Evolutionary conservation across 495 filamentous ascomycete species (phyloP).

Genomic region (Penicillium pulvis): DNA sequence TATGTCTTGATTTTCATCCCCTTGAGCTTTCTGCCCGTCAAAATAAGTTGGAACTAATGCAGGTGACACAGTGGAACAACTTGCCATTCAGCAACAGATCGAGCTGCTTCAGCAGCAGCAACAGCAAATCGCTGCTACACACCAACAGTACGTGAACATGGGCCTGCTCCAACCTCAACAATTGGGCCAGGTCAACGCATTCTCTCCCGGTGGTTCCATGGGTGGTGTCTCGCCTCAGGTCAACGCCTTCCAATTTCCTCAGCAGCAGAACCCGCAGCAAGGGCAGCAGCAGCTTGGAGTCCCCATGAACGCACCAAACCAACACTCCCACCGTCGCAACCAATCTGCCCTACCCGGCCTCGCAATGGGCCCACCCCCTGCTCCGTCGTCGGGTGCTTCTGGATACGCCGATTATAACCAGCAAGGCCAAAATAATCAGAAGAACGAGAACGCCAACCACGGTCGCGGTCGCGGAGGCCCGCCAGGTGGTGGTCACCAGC

Average conservation of each 20-base stretch:
- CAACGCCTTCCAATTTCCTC: conserved; percentile 87
- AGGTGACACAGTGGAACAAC: conserved; percentile 79
- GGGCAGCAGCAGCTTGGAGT: conserved; percentile 72
- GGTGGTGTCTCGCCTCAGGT: conserved; percentile 79
- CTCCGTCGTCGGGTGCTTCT: conserved; percentile 92
- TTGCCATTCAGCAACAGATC: conserved; percentile 98
- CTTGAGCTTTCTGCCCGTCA: conserved; percentile 8
- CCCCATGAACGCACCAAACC: conserved; percentile 76
- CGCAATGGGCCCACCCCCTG: conserved; percentile 85
- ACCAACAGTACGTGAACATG: conserved; percentile 98
- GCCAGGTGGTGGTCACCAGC: conserved; percentile 78
- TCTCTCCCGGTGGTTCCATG: conserved; percentile 65
- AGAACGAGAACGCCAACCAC: conserved; percentile 67
- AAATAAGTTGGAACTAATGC: background rate
- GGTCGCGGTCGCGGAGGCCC: conserved; percentile 80
- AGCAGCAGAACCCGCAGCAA: conserved; percentile 70
- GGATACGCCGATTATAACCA: conserved; percentile 82
- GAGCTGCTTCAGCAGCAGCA: conserved; percentile 97
- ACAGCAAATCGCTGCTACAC: conserved; percentile 93
- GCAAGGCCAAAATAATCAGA: conserved; percentile 58
- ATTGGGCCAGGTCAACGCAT: conserved; percentile 64
- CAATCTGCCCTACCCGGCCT: conserved; percentile 95
- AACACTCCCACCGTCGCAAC: conserved; percentile 89
- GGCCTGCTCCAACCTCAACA: conserved; percentile 87
- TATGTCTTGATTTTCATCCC: conserved; percentile 53